Conservation (phyloP, 1,139 yeast genomes). For the Yamadazyma conglobata region DNA sequence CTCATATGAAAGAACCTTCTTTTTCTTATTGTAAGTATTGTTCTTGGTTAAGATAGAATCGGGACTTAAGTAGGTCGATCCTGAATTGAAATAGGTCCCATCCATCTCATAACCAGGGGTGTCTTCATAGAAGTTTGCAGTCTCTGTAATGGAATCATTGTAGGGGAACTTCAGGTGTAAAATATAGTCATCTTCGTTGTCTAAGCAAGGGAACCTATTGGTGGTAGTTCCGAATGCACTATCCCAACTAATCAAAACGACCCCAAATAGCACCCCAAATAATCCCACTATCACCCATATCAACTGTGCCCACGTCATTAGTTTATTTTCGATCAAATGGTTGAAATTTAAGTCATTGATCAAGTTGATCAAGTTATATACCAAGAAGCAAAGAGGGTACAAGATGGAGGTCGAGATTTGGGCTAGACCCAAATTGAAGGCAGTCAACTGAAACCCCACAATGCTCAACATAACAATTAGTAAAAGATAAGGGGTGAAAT, state of each 20-base stretch:
- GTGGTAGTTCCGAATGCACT: slow-evolving; percentile 26
- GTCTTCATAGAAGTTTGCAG: slow-evolving; percentile 4
- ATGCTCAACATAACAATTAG: slow-evolving; percentile 58
- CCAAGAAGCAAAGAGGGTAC: slow-evolving; percentile 82
- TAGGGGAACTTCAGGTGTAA: slow-evolving; percentile 23
- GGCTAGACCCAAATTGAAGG: slow-evolving; percentile 71
- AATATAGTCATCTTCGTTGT: slow-evolving; percentile 18
- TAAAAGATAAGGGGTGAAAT: slow-evolving; percentile 44
- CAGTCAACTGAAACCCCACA: slow-evolving; percentile 71
- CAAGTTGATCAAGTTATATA: slow-evolving; percentile 72
- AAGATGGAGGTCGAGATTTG: slow-evolving; percentile 73
- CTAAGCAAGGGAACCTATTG: slow-evolving; percentile 2
- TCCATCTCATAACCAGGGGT: slow-evolving; percentile 12
- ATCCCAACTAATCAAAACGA: slow-evolving; percentile 44
- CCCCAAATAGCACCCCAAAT: slow-evolving; percentile 39
- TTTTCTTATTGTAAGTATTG: slow-evolving; percentile 1
- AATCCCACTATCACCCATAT: slow-evolving; percentile 38
- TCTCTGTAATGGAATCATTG: slow-evolving; percentile 12
- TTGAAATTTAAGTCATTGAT: slow-evolving; percentile 65
- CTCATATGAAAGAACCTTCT: slow-evolving; percentile 19
- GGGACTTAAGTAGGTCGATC: slow-evolving; percentile 8
- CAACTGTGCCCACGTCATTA: slow-evolving; percentile 31
- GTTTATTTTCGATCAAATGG: slow-evolving; percentile 25
- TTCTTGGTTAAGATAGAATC: slow-evolving; percentile 5
- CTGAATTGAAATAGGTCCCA: slow-evolving; percentile 4